A percentile compares a stretch with the other conserved stretches of the same genome.
Conservation (phyloP, 2,329 filamentous ascomycete genomes). For the Thielaviopsis musarum region DNA sequence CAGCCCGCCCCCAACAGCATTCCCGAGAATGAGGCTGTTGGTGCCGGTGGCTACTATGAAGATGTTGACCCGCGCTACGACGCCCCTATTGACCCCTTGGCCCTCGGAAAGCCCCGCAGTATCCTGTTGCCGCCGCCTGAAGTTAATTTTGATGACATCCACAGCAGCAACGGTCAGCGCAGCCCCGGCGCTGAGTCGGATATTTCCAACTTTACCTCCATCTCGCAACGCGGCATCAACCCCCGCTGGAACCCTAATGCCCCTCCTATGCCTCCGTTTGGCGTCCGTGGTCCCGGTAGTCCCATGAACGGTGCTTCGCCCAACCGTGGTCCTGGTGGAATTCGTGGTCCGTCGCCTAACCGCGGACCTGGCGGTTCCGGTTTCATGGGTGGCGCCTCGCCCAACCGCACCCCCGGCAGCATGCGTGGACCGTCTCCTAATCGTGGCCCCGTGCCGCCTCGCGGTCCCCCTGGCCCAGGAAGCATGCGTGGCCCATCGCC, state of each 20-base stretch:
- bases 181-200: constrained; percentile 60
- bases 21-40: neutral
- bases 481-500: neutral
- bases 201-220: constrained; percentile 71
- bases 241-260: constrained; percentile 60
- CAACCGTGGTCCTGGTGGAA: neutral
- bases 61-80: constrained; percentile 76
- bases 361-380: neutral
- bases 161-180: constrained; percentile 35
- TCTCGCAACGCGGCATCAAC: constrained; percentile 77
- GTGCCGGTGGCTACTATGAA: constrained; percentile 55
- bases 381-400: neutral
- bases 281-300: constrained; percentile 21
- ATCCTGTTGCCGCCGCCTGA: constrained; percentile 19
- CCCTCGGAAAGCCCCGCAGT: neutral
- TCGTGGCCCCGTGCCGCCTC: neutral
- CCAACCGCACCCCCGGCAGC: neutral
- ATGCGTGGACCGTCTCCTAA: neutral
- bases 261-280: constrained; percentile 21
- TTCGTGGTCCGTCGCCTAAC: neutral
- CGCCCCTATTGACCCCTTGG: constrained; percentile 15
- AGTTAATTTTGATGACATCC: constrained; percentile 44
- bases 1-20: neutral
- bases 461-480: no score
- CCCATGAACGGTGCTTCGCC: constrained; percentile 15